Base-by-base conservation (phyloP, 768 basidiomycete species). In the Phanerochaete sordida region DNA sequence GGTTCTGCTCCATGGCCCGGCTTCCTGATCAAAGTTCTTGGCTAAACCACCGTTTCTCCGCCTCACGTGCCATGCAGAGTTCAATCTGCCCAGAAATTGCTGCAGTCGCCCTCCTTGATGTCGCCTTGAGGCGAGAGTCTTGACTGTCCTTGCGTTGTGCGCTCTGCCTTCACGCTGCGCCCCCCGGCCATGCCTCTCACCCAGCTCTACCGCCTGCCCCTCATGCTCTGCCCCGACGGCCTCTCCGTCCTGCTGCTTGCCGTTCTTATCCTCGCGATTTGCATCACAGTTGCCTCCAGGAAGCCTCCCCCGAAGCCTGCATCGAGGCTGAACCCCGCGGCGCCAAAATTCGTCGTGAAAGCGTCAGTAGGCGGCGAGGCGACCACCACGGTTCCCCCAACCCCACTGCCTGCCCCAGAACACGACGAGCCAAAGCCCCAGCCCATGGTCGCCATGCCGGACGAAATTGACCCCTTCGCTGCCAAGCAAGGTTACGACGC, bases 401-500 rank as follows among this genome's bases (percentile, higher is more conserved):
- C 50, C 23, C 21, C 28, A 43, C 26, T 52, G 28, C 28, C 31
- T n/a, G 28, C 58, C 39, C 35, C 13, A 3, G n/a, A 24, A 33
- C 8, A 28, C 47, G 51, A 54, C 31, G 45, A 44, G 47, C 31
- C 19, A 51, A 21, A 26, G 21, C 15, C 30, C 33, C 16, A 19
- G 7, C 39, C 3, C n/a, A 39, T 23, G 9, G 30, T 11, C 19
- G 19, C 46, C 26, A 45, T 47, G 35, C 1, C 31, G 21, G 33
- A 23, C n/a, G 57, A 58, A 8, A 54, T 64, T 39, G 60, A 61
- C 51, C 56, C 33, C 28, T 53, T 49, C 30, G 62, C 60, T 37
- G 69, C 62, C 26, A 77, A 73, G 60, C 82, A 84, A 57, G 73
- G 83, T 0, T 90, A 84, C 68, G 91, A 94, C 49, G 84, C 83